phyloP scores from a whole-genome alignment of 345 rosid species.

The Durio zibethinus region DNA sequence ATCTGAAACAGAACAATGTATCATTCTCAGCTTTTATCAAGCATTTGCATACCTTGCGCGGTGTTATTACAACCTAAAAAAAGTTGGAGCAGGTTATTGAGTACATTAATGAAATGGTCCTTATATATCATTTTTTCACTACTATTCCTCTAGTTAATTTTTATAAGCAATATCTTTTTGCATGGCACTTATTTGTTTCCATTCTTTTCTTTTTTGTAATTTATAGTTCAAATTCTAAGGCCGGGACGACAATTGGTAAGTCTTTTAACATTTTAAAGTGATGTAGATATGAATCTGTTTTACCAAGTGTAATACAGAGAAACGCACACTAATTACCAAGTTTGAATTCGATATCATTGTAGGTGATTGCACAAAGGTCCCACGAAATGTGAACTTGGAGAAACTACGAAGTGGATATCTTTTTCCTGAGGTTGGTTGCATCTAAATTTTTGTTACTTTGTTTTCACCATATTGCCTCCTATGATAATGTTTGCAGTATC shows the following conservation, averaged over 20 bases:
- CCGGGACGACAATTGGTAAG: conserved; percentile 24
- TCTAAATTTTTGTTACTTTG: not conserved
- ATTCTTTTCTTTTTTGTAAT: not conserved
- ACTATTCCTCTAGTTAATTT: not conserved
- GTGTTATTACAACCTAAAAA: conserved; percentile 3
- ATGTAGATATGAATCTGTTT: not conserved
- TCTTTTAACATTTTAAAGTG: not conserved
- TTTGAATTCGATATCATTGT: not conserved
- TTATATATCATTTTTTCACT: not conserved
- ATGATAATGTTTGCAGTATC: not conserved
- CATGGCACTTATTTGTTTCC: not conserved
- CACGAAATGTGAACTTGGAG: conserved; percentile 60
- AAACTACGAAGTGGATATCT: conserved; percentile 55
- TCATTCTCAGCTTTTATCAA: conserved; percentile 10
- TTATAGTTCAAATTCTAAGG: conserved; percentile 17
- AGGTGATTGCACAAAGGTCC: conserved; percentile 52
- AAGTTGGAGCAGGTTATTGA: conserved; percentile 13
- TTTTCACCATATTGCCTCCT: not conserved
- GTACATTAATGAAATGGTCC: not conserved
- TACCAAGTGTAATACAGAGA: not conserved
- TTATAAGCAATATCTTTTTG: not conserved
- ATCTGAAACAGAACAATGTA: not conserved
- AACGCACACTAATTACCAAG: not conserved
- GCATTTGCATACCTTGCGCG: conserved; percentile 21
- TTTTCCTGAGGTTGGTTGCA: conserved; percentile 56